Conservation (phyloP, 495 filamentous ascomycete genomes). For the Penicillium odoratum region DNA sequence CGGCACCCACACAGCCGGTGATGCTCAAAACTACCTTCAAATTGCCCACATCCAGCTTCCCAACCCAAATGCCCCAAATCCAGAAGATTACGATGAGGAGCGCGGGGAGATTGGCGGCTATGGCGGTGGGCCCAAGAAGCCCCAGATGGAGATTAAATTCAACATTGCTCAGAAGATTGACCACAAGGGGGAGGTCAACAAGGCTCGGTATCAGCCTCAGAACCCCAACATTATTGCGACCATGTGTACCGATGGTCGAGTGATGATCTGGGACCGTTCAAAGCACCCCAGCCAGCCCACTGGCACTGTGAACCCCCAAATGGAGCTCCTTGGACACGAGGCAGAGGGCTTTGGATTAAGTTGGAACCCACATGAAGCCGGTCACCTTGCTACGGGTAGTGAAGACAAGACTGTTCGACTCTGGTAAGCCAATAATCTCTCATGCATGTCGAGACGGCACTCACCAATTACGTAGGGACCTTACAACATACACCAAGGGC, state of each 20-base stretch:
- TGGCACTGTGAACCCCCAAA: conserved; percentile 72
- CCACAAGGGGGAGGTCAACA: conserved; percentile 96
- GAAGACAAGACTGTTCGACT: conserved; percentile 88
- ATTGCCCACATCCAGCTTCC: conserved; percentile 92
- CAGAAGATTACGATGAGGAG: conserved; percentile 85
- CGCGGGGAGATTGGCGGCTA: conserved; percentile 92
- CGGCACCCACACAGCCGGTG: conserved; percentile 90
- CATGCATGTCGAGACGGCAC: conserved; percentile 7
- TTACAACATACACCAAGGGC: conserved; percentile 66
- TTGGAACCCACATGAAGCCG: conserved; percentile 85
- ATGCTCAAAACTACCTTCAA: conserved; percentile 88
- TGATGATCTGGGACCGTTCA: conserved; percentile 92
- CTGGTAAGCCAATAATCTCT: conserved; percentile 61
- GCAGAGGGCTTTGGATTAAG: conserved; percentile 91
- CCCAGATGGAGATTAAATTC: conserved; percentile 73
- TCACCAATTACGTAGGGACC: conserved; percentile 57
- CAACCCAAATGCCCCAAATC: conserved; percentile 69
- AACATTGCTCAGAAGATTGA: conserved; percentile 93
- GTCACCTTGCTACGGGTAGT: conserved; percentile 83
- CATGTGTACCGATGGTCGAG: conserved; percentile 80
- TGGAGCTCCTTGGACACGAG: conserved; percentile 82
- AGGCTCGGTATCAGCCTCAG: conserved; percentile 95
- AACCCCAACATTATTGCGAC: conserved; percentile 98
- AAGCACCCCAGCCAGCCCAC: conserved; percentile 79
- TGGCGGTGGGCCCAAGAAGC: conserved; percentile 64